phyloP scores from a whole-genome alignment of 805 yeast species.

The Kluyveromyces dobzhanskii region DNA sequence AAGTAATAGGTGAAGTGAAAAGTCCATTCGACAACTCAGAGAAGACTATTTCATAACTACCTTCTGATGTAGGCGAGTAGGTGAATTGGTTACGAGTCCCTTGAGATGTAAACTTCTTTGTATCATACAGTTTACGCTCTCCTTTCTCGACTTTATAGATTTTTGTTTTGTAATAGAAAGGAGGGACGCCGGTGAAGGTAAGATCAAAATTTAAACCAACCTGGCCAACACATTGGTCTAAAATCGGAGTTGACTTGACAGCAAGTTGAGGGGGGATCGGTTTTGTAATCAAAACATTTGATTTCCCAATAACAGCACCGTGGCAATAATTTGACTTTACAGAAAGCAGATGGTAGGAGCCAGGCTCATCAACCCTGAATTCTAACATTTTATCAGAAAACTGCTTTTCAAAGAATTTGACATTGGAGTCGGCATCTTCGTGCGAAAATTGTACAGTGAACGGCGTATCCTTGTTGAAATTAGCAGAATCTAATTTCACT shows the following conservation, averaged over 20 bases:
- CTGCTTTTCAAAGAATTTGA: slow-evolving; percentile 14
- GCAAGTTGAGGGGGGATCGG: slow-evolving; percentile 46
- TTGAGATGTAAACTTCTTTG: slow-evolving; percentile 31
- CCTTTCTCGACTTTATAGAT: slow-evolving; percentile 46
- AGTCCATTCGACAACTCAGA: slow-evolving; percentile 55
- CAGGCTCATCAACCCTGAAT: slow-evolving; percentile 46
- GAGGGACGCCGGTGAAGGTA: slow-evolving; percentile 66
- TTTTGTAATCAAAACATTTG: slow-evolving; percentile 44
- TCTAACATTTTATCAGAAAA: slow-evolving; percentile 25
- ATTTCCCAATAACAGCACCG: slow-evolving; percentile 52
- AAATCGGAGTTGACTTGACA: slow-evolving; percentile 42
- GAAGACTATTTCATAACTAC: slow-evolving; percentile 71
- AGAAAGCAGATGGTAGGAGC: slow-evolving; percentile 49
- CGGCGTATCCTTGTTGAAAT: slow-evolving; percentile 26
- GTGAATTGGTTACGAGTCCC: slow-evolving; percentile 47
- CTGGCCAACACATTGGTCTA: slow-evolving; percentile 88
- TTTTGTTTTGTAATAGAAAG: slow-evolving; percentile 59
- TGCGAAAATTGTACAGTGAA: slow-evolving; percentile 29
- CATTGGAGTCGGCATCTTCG: slow-evolving; percentile 22
- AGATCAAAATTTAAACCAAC: slow-evolving; percentile 75
- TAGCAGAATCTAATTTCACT: slow-evolving; percentile 25
- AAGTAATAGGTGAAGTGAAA: slow-evolving; percentile 36
- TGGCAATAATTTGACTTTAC: slow-evolving; percentile 58
- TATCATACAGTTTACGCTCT: slow-evolving; percentile 27
- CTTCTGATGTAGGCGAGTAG: slow-evolving; percentile 74